These are phyloP conservation scores for Aspergillus egyptiacus DNA, from an alignment of 495 filamentous ascomycete genomes.

Conservation along the genomic window DNA sequence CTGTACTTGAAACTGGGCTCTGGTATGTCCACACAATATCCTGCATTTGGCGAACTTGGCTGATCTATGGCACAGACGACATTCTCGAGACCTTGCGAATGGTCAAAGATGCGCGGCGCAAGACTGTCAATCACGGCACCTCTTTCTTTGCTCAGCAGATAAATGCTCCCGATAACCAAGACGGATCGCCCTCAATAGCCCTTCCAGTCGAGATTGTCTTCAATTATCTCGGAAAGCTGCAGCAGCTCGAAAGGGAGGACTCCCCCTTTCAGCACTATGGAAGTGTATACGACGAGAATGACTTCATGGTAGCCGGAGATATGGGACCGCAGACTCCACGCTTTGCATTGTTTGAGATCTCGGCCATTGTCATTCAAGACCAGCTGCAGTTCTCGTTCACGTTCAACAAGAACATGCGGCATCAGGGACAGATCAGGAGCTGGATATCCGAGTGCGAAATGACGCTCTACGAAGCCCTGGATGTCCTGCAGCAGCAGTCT, in stretches of 20 bases:
- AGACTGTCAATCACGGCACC: conserved; percentile 35
- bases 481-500: not conserved
- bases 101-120: conserved; percentile 43
- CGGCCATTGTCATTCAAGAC: not conserved
- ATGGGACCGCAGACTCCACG: not conserved
- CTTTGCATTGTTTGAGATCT: not conserved
- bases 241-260: not conserved
- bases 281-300: not conserved
- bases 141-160: conserved; percentile 47
- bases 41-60: not conserved
- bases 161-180: conserved; percentile 39
- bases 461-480: not conserved
- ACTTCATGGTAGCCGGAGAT: not conserved
- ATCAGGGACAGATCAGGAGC: conserved; percentile 1
- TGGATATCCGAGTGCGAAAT: conserved; percentile 4
- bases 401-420: conserved; percentile 2
- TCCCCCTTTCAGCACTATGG: not conserved
- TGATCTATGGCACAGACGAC: conserved; percentile 12
- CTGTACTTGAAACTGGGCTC: conserved; percentile 27
- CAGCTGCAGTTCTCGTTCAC: conserved; percentile 5
- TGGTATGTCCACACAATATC: conserved; percentile 22
- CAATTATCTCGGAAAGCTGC: not conserved
- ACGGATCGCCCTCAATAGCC: conserved; percentile 27
- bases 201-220: conserved; percentile 55
- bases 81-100: conserved; percentile 35